phyloP scores from a whole-genome alignment of 768 basidiomycete genomes.

The Xanthoconium stramineum region DNA sequence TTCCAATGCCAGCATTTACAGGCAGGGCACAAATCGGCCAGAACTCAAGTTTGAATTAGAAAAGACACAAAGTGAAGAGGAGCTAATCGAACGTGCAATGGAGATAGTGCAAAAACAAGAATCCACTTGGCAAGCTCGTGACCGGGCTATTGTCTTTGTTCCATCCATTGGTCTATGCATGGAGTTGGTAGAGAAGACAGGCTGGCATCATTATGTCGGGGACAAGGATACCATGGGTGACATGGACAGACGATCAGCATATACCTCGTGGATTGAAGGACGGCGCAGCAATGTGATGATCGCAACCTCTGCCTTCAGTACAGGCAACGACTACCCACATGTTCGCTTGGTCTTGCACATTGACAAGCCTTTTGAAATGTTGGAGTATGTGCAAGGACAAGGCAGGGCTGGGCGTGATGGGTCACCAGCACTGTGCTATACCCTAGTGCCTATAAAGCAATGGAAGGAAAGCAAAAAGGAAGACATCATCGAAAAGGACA shows the following conservation, averaged over 20 bases:
- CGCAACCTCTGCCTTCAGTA: conserved; percentile 24
- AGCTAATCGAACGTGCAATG: not conserved
- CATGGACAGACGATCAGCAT: not conserved
- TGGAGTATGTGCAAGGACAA: conserved; percentile 19
- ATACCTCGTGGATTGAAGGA: conserved; percentile 12
- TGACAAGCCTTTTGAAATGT: conserved; percentile 22
- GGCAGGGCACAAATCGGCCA: not conserved
- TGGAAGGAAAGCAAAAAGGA: not conserved
- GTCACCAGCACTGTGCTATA: not conserved
- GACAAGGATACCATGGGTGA: conserved; percentile 1
- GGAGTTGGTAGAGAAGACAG: accelerated
- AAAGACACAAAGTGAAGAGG: not conserved
- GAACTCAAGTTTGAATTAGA: conserved; percentile 10
- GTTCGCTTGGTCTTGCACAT: conserved; percentile 19
- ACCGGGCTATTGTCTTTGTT: conserved; percentile 13
- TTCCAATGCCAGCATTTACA: not conserved
- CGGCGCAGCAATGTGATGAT: conserved; percentile 4
- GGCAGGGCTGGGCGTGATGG: conserved; percentile 20
- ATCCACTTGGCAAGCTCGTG: accelerated
- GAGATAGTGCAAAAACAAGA: not conserved
- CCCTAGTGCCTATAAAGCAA: not conserved
- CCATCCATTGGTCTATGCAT: not conserved
- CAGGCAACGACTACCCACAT: conserved; percentile 25
- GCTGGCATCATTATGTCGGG: conserved; percentile 16
- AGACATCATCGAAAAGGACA: not conserved